Evolutionary conservation across 1,139 yeast genomes (phyloP), one percentile per base, ranked within the genome.

Genomic region (Diutina siamensis): DNA sequence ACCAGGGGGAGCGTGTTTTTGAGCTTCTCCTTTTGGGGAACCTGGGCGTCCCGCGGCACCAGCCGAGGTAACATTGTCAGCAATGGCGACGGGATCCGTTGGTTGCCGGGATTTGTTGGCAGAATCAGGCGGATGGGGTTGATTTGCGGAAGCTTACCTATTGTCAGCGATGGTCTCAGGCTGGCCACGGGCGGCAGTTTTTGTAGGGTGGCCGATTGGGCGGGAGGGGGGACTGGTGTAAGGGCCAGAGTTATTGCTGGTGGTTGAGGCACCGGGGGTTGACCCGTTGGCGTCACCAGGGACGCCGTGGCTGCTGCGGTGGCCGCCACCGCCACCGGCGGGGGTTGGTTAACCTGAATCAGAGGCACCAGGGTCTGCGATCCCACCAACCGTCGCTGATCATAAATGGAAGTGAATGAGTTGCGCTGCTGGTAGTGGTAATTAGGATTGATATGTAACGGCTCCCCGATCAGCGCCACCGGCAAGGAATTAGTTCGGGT

Each of bases 1-100:
- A 67, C 69, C 21, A 66, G 62, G 1, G 71, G 71, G 20, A 64
- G 54, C 44, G 54, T 59, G 21, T 54, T 55, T 22, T 51, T 54
- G 13, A n/a, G 25, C 17, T 38, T 38, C n/a, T 38, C 42, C 28
- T 38, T 38, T 12, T 5, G 10, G 9, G 18, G 40, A 7, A 15
- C 40, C 20, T 22, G 42, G 12, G 31, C 32, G 15, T 38, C 42
- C 4, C 32, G 31, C 8, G 42, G 42, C 8, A 38, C 42, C 42
- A 38, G 42, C 2, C 42, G 42, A 3, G 42, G 42, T 18, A 38
- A 38, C 42, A 25, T 38, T 17, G 42, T 38, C 42, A 38, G 42
- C 13, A 38, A 25, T 8, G 42, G 42, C 5, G 32, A 25, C 5
- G 42, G 42, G 28, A 38, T 22, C 12, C 42, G 28, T 5, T 38